Evolutionary conservation across 176 grass and related monocot species (phyloP).

Genomic region (Leersia perrieri): DNA sequence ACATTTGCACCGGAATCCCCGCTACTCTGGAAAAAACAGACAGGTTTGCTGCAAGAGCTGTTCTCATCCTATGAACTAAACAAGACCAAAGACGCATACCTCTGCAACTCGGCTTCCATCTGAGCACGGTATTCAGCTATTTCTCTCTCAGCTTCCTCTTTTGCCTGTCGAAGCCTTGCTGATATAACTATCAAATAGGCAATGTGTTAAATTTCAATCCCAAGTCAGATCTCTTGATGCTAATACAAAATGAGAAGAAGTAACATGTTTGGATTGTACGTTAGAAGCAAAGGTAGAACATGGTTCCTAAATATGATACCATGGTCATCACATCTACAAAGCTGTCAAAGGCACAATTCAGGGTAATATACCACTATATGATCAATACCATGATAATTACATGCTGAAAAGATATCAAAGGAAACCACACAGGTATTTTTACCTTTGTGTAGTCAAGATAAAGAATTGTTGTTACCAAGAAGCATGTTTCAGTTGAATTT

Average conservation of each 20-base stretch:
- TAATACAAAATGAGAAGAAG: background rate
- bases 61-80: background rate
- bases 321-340: background rate
- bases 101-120: conserved; percentile 64
- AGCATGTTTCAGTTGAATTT: background rate
- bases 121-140: conserved; percentile 53
- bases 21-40: conserved; percentile 43
- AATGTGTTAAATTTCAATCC: background rate
- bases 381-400: background rate
- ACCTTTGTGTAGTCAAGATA: background rate
- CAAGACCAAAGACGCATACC: conserved; percentile 29
- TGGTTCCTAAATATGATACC: background rate
- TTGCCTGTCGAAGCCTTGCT: conserved; percentile 59
- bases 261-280: background rate
- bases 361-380: background rate
- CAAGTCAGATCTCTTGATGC: background rate
- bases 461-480: background rate
- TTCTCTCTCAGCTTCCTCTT: conserved; percentile 66
- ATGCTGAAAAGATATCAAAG: background rate
- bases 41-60: background rate
- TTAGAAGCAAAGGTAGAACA: background rate
- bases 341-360: background rate
- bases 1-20: conserved; percentile 71
- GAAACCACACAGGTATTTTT: background rate
- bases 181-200: conserved; percentile 41